A percentile compares a stretch with the other conserved stretches of the same genome.
Conservation (phyloP, 2,329 filamentous ascomycete species). For the Colletotrichum abscissum region DNA sequence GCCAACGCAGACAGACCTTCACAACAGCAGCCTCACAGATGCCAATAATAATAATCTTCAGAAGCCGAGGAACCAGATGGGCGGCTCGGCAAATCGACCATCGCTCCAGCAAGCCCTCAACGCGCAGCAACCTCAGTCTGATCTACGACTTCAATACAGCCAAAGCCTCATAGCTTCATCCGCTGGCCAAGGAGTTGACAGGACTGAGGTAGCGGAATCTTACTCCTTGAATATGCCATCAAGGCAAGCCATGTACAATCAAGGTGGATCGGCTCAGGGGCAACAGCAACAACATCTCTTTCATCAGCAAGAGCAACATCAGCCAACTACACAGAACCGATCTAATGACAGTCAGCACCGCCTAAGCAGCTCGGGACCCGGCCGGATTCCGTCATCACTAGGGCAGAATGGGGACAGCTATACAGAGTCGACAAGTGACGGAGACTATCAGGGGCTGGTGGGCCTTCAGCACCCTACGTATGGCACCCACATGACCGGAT, state of each 20-base stretch:
- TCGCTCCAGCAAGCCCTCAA: background rate
- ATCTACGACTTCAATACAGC: background rate
- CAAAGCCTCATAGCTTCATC: background rate
- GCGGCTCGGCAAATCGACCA: background rate
- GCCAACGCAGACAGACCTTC: background rate
- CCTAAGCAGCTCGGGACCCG: constrained; percentile 2
- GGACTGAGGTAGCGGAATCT: background rate
- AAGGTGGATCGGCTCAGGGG: constrained; percentile 1
- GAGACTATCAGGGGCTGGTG: background rate
- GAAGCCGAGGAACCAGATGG: background rate
- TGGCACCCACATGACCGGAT: background rate
- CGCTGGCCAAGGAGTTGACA: background rate
- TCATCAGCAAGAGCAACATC: background rate
- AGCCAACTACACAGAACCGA: background rate
- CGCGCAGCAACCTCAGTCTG: background rate
- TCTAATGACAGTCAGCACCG: constrained; percentile 33
- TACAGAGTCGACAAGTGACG: background rate
- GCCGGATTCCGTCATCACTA: background rate
- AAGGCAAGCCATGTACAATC: constrained; percentile 5
- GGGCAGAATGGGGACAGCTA: background rate
- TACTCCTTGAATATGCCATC: background rate
- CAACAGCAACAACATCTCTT: background rate
- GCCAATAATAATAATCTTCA: background rate
- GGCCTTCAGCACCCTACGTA: constrained; percentile 14
- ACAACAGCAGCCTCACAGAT: background rate